Evolutionary conservation across 2,329 filamentous ascomycete species (phyloP).

Genomic region (Botryotinia calthae): DNA sequence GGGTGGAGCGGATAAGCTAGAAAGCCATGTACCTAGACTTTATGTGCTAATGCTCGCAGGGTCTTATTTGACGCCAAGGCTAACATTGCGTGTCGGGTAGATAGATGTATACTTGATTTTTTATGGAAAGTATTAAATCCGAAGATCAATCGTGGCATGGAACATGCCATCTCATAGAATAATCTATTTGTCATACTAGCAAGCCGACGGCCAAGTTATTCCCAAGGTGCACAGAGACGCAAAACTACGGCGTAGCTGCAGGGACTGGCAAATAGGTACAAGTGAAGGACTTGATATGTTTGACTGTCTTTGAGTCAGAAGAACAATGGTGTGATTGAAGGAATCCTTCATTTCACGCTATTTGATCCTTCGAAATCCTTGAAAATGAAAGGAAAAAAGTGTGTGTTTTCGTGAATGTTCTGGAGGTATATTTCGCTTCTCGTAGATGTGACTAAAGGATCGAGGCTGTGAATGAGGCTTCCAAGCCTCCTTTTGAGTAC

Average conservation of each 20-base stretch:
- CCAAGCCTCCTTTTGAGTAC: slow-evolving; percentile 8
- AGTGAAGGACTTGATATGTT: slow-evolving; percentile 1
- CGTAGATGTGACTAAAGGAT: slow-evolving; percentile 9
- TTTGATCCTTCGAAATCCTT: slow-evolving; percentile 12
- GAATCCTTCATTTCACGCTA: neutral
- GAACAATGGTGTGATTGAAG: neutral
- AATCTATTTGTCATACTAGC: slow-evolving; percentile 12
- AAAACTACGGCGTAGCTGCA: neutral
- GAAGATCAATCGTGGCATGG: neutral
- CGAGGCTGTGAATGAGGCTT: slow-evolving; percentile 11
- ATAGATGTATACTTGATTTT: slow-evolving; percentile 1
- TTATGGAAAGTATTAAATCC: slow-evolving; percentile 2
- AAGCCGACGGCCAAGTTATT: neutral
- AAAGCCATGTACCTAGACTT: neutral
- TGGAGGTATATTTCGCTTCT: slow-evolving; percentile 6
- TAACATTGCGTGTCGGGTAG: neutral
- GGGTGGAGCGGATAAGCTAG: slow-evolving; percentile 6
- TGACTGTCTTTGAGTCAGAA: neutral
- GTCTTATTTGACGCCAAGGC: neutral
- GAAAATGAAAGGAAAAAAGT: neutral
- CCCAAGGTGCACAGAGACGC: neutral
- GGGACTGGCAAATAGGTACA: slow-evolving; percentile 1
- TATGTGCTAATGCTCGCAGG: neutral
- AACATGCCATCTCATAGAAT: slow-evolving; percentile 8
- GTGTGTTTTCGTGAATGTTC: slow-evolving; percentile 13